Base-by-base conservation (phyloP, 306 rosid species). In the Gastrolobium villosum region DNA sequence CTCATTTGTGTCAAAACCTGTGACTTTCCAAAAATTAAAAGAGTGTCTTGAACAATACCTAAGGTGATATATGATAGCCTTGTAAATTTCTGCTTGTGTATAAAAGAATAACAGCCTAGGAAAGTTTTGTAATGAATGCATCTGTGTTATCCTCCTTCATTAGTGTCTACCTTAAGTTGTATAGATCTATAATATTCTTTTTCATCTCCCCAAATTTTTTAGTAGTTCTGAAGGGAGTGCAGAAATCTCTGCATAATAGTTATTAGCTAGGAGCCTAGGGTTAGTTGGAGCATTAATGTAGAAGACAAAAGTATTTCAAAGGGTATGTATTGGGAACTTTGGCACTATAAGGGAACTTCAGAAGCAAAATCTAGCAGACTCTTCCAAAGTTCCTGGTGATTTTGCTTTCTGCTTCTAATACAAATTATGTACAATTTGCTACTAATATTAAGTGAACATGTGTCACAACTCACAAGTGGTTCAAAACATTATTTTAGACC, bases 1-100 rank as follows among this genome's bases (percentile, higher is more conserved):
- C 80, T 91, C 97, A 1, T 93, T 93, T 63, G 89, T 93, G 54
- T 88, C 97, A 35, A 93, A 93, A 81, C 98, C 98, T 2, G 92
- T 93, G 48, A 90, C 93, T 37, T 85, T 90, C 79, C 97, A 88
- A 79, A 91, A 84, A 71, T 63, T 93, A 82, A 91, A 87, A 66
- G 88, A 88, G 14, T 87, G 88, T 71, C 84, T 93, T 10, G 82
- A 87, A 41, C 92, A 86, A 45, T 88, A 85, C 81, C 73, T 93
- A 39, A 72, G 80, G 53, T 69, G 76, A 86, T 15, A 44, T 20
- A 20, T 44, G 81, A 53, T 13, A 73, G 59, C 72, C 60, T 67
- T 91, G 94, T 87, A 91, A 86, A 86, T 75, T 77, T 65, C 70
- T 50, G 86, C 67, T 65, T 76, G 77, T 86, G 89, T 84, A 84